Base-by-base conservation (phyloP, 176 grass and related monocot species). In the Miscanthus lutarioriparius region DNA sequence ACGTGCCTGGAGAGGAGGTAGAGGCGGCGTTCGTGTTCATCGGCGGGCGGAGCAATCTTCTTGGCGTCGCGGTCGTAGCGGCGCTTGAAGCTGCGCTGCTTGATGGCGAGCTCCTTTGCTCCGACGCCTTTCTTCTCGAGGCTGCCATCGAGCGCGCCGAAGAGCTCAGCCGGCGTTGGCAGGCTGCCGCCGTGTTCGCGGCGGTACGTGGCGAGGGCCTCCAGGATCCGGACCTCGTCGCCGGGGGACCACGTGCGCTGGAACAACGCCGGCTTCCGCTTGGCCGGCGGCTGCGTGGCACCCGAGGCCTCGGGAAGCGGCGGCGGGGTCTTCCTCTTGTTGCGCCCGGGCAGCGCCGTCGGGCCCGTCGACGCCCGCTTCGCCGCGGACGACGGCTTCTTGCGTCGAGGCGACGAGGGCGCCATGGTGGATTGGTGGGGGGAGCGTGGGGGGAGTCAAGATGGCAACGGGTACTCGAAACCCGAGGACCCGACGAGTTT, bases 1-100 rank as follows among this genome's bases (percentile, higher is more conserved):
- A 92, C 58, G 14, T 80, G 20, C 51, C 17, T 80, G 61, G 90
- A 92, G 51, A 86, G 74, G 39, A 32, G 15, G 72, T 74, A 89
- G 39, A 70, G 62, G 14, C 19, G 13, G 17, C 59, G 51, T 2
- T 89, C 83, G 14, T 86, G 86, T 26, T 41, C 8, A 13, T 83
- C 72, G 14, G 75, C 45, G 20, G 83, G 86, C 19, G 11, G 38
- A 2, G 3, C 23, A 4, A 37, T 33, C 12, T 86, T 92, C 39
- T n/a, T 70, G 53, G 7, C 16, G 28, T 73, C 77, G 3, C 51
- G 51, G 23, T 17, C 13, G 64, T 80, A 88, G 26, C 82, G 72
- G 36, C 78, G 54, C 83, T 72, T 84, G 12, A 92, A 23, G 23
- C 75, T 49, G 62, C 75, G 62, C 30, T 84, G 23, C 61, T 92